Conservation (phyloP, 176 grass and related monocot genomes). For the Raddia distichophylla region DNA sequence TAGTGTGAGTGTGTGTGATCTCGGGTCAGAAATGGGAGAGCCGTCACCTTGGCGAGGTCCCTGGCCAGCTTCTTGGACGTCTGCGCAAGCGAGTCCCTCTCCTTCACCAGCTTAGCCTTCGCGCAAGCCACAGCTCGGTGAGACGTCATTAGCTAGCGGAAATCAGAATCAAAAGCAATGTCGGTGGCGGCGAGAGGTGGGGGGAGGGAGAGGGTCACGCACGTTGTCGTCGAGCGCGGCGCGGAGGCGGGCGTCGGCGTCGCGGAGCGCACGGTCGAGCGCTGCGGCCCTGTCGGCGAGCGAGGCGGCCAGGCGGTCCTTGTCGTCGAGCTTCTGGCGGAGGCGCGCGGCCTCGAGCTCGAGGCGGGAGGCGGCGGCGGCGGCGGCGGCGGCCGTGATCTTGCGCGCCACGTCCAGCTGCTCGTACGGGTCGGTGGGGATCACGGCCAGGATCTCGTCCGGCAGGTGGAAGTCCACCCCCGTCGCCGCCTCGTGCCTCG, state of each 20-base stretch:
- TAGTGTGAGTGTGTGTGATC: neutral
- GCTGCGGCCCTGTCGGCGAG: slow-evolving; percentile 60
- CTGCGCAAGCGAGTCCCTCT: slow-evolving; percentile 75
- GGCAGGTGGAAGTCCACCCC: slow-evolving; percentile 83
- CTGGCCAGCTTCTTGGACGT: slow-evolving; percentile 83
- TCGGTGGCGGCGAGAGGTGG: too few species aligned
- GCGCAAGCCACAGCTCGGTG: neutral
- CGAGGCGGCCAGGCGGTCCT: slow-evolving; percentile 66
- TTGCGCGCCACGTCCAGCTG: slow-evolving; percentile 91
- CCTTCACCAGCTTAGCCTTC: slow-evolving; percentile 71
- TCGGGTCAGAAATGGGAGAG: slow-evolving; percentile 4
- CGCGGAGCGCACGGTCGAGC: slow-evolving; percentile 60
- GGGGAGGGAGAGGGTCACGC: slow-evolving; percentile 7
- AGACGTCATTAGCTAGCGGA: neutral
- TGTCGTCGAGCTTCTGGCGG: slow-evolving; percentile 64
- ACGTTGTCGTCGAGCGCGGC: slow-evolving; percentile 75
- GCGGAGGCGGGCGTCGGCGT: slow-evolving; percentile 60
- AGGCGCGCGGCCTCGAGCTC: slow-evolving; percentile 70
- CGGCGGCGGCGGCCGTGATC: slow-evolving; percentile 83
- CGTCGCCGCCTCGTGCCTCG: slow-evolving; percentile 40
- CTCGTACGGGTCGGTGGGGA: slow-evolving; percentile 92
- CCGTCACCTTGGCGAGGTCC: slow-evolving; percentile 75
- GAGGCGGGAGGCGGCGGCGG: slow-evolving; percentile 66
- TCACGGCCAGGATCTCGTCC: slow-evolving; percentile 90
- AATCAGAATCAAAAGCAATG: neutral